Base-by-base conservation (phyloP, 108 stramenopile genomes). In the Cyclotella cryptica region DNA sequence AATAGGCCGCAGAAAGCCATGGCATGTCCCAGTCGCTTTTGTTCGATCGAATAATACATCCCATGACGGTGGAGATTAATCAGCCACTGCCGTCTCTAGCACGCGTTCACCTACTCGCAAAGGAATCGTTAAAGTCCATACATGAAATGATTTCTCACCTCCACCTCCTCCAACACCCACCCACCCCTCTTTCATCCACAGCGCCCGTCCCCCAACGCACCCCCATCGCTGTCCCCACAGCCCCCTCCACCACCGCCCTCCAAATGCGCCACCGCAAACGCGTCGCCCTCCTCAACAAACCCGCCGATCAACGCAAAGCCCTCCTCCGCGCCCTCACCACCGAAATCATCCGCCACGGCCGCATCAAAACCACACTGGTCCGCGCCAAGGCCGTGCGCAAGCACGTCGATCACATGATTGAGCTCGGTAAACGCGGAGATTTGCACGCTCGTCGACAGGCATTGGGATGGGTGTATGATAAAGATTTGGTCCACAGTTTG, bases 251-350 rank as follows among this genome's bases (percentile, higher is more conserved):
- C 57, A 59, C 79, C 39, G 43, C 81, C 61, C 77, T 88, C 12
- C 91, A 92, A 91, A 91, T 89, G 57, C 86, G 88, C n/a, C 94
- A 93, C 86, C 69, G 94, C 53, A 86, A 93, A 69, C 83, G 84
- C 54, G 77, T 95, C 69, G 87, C 90, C 57, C 96, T 94, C 75
- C 89, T 98, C 10, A 89, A 93, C 60, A 88, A 87, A 76, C 96
- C 97, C 29, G 97, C 98, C 47, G 97, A 98, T 85, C 98, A 98
- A 82, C 93, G 98, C 60, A 98, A 98, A 88, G 98, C 98, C 18
- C 80, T 98, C n/a, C 84, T 98, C 22, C 95, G 98, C 41, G 83
- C 93, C 58, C 88, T 98, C 10, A 98, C 98, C 41, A 98, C 98
- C 49, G 97, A 98, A 89, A 86, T 90, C 69, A 97, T 98, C 83